Evolutionary conservation across 257 asterid species (phyloP).

Genomic region (Jaltomata sinuosa): DNA sequence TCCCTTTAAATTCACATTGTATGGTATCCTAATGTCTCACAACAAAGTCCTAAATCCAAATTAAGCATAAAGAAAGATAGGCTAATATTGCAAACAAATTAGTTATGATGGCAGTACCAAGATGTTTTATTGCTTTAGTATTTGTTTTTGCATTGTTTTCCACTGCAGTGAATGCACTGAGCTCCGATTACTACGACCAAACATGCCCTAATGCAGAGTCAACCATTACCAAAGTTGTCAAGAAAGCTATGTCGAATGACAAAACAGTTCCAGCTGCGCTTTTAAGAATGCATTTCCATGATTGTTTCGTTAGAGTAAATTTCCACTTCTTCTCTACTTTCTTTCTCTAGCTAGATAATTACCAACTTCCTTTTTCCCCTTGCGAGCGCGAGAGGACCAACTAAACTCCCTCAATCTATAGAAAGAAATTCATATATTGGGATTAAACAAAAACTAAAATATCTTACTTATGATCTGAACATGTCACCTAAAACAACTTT

Average conservation of each 20-base stretch:
- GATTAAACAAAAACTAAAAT: too few species aligned
- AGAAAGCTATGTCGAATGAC: slow-evolving; percentile 53
- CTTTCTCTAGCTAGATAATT: too few species aligned
- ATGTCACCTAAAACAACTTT: too few species aligned
- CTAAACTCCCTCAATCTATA: too few species aligned
- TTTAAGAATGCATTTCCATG: slow-evolving; percentile 85
- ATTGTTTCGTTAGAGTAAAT: slow-evolving; percentile 68
- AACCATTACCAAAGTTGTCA: slow-evolving; percentile 26
- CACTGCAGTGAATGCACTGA: slow-evolving; percentile 27
- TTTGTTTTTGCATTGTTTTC: slow-evolving; percentile 8
- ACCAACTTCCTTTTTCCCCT: too few species aligned
- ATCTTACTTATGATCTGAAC: too few species aligned
- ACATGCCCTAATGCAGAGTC: slow-evolving; percentile 63
- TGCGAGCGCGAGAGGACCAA: too few species aligned
- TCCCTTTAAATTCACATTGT: slow-evolving; percentile 20
- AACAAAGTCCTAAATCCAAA: neutral
- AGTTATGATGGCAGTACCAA: slow-evolving; percentile 26
- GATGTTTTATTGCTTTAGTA: slow-evolving; percentile 7
- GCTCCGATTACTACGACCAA: slow-evolving; percentile 44
- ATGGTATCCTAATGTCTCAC: neutral
- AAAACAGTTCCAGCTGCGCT: slow-evolving; percentile 79
- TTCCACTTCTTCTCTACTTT: neutral
- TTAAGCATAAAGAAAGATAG: neutral
- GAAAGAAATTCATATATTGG: too few species aligned
- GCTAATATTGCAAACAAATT: neutral